These are phyloP conservation scores for Setaria italica DNA, from an alignment of 202 grass and related monocot species.

Conservation along the genomic window DNA sequence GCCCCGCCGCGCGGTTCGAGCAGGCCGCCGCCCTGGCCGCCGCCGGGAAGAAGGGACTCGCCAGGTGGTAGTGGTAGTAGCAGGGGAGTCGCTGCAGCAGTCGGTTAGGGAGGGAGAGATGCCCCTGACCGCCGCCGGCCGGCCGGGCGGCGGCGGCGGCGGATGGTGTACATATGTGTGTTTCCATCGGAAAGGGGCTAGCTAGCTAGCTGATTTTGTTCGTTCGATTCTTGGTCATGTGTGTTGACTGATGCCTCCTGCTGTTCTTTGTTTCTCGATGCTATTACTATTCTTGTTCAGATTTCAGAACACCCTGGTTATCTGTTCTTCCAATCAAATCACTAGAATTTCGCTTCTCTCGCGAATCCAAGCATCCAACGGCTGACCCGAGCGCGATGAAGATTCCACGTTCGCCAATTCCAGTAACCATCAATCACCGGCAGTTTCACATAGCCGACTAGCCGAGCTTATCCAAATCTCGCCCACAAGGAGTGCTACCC, in stretches of 20 bases:
- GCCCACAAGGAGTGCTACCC: no score
- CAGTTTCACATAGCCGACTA: not conserved
- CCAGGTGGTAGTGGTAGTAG: conserved; percentile 48
- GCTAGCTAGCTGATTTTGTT: conserved; percentile 20
- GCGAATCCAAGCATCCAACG: not conserved
- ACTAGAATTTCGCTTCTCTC: not conserved
- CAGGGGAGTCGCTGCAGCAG: not conserved
- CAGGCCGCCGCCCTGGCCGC: conserved; percentile 58
- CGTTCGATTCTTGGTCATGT: conserved; percentile 21
- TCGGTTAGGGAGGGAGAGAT: not conserved
- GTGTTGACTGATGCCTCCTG: not conserved
- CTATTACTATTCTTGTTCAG: not conserved
- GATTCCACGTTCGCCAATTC: not conserved
- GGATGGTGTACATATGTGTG: conserved; percentile 53
- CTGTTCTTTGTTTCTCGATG: conserved; percentile 12
- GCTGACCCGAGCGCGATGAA: not conserved
- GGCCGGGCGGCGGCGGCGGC: not conserved
- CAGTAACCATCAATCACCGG: no score
- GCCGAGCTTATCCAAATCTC: not conserved
- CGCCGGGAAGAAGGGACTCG: conserved; percentile 52
- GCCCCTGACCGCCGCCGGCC: not conserved
- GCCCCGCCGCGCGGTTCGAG: conserved; percentile 75
- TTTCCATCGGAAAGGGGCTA: conserved; percentile 38
- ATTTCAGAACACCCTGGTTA: not conserved
- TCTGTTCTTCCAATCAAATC: conserved; percentile 3